phyloP scores from a whole-genome alignment of 768 basidiomycete species.

The Termitomyces sp. region DNA sequence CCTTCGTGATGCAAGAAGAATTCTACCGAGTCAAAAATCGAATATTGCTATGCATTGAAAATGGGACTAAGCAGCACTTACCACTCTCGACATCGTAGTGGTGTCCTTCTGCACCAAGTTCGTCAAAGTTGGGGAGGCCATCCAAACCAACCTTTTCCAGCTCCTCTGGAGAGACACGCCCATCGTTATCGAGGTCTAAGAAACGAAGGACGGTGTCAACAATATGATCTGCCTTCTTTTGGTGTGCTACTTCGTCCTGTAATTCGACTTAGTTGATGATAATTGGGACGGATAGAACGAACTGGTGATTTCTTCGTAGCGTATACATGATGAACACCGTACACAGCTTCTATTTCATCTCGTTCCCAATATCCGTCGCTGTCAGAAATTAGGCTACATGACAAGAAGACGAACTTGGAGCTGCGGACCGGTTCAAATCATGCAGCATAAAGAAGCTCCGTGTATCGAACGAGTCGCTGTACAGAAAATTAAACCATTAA shows the following conservation, averaged over 20 bases:
- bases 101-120: slow-evolving; percentile 85
- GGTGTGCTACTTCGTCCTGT: slow-evolving; percentile 72
- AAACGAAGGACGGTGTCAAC: slow-evolving; percentile 61
- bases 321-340: slow-evolving; percentile 91
- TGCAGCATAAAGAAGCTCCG: slow-evolving; percentile 94
- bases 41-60: not conserved
- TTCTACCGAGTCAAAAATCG: slow-evolving; percentile 36
- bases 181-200: slow-evolving; percentile 76
- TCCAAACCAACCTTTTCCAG: slow-evolving; percentile 66
- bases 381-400: not conserved
- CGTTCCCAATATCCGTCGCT: slow-evolving; percentile 81
- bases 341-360: slow-evolving; percentile 91
- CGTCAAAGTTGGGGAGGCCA: slow-evolving; percentile 78
- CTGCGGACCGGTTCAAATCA: slow-evolving; percentile 77
- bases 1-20: slow-evolving; percentile 99
- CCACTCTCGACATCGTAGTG: slow-evolving; percentile 92
- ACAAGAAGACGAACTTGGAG: not conserved
- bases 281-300: not conserved
- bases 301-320: slow-evolving; percentile 79
- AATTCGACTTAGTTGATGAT: not conserved
- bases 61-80: slow-evolving; percentile 28
- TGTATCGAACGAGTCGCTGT: slow-evolving; percentile 75
- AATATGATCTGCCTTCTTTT: slow-evolving; percentile 77
- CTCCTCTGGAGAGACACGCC: slow-evolving; percentile 63
- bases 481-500: slow-evolving; percentile 5